Evolutionary conservation across 2,329 filamentous ascomycete species (phyloP).

Genomic region (Aspergillus fumigatiaffinis): DNA sequence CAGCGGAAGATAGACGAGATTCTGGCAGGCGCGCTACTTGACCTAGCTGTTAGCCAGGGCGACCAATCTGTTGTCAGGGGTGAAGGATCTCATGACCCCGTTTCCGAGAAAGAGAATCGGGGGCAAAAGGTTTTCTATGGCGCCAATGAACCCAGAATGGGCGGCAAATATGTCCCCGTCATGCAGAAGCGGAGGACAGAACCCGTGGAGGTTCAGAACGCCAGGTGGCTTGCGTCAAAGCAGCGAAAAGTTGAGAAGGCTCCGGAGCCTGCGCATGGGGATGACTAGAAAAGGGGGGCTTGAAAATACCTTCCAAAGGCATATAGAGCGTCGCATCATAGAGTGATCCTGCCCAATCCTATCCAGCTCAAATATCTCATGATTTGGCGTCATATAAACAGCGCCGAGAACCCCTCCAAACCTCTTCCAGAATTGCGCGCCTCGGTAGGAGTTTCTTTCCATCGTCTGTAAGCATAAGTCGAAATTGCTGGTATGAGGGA

Average conservation of each 20-base stretch:
- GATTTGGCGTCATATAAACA: constrained; percentile 71
- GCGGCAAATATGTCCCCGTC: constrained; percentile 56
- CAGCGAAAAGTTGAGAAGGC: constrained; percentile 38
- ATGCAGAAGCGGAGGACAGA: constrained; percentile 56
- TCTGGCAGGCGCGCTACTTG: constrained; percentile 69
- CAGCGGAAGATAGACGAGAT: constrained; percentile 86
- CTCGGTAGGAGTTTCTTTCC: constrained; percentile 63
- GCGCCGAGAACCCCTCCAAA: constrained; percentile 80
- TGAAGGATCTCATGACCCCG: constrained; percentile 18
- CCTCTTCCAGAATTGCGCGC: constrained; percentile 71
- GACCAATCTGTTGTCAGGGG: constrained; percentile 29
- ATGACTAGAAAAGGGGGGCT: constrained; percentile 5
- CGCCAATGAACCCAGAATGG: constrained; percentile 49
- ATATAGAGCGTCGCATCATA: constrained; percentile 3
- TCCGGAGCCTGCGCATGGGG: constrained; percentile 15
- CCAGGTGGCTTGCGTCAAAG: constrained; percentile 53
- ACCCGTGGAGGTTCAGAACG: constrained; percentile 59
- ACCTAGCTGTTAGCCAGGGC: constrained; percentile 50
- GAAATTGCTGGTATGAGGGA: constrained; percentile 4
- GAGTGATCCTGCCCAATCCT: neutral
- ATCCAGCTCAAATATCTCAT: constrained; percentile 23
- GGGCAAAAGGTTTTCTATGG: constrained; percentile 58
- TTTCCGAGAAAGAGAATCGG: constrained; percentile 25
- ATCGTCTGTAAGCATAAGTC: neutral
- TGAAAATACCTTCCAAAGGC: constrained; percentile 9